phyloP scores from a whole-genome alignment of 2,329 filamentous ascomycete genomes.

The Monilinia vaccinii-corymbosi region DNA sequence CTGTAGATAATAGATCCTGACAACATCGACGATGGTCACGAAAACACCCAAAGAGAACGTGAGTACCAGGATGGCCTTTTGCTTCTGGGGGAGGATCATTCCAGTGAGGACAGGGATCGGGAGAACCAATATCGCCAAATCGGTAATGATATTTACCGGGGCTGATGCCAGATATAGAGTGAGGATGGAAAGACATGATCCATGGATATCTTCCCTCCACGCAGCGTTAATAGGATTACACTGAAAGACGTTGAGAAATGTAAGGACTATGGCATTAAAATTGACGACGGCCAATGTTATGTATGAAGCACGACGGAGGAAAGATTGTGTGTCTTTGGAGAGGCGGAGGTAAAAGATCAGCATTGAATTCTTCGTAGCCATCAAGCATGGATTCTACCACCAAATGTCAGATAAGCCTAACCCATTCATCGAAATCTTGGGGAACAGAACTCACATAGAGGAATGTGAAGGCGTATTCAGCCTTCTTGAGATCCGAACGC shows the following conservation, averaged over 20 bases:
- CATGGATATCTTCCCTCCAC: slow-evolving; percentile 37
- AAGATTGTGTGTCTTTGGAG: slow-evolving; percentile 64
- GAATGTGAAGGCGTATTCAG: slow-evolving; percentile 56
- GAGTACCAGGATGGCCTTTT: slow-evolving; percentile 79
- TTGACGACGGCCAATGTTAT: slow-evolving; percentile 70
- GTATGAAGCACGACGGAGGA: slow-evolving; percentile 78
- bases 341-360: slow-evolving; percentile 82
- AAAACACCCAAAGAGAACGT: slow-evolving; percentile 85
- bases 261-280: slow-evolving; percentile 66
- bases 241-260: slow-evolving; percentile 80
- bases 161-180: slow-evolving; percentile 66
- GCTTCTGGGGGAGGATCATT: slow-evolving; percentile 74
- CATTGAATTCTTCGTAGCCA: slow-evolving; percentile 90
- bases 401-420: not conserved
- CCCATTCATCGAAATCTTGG: not conserved
- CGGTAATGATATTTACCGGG: slow-evolving; percentile 85
- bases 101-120: slow-evolving; percentile 81
- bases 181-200: slow-evolving; percentile 42
- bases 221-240: slow-evolving; percentile 66
- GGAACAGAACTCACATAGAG: slow-evolving; percentile 43
- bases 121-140: slow-evolving; percentile 76
- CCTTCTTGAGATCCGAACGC: slow-evolving; percentile 43
- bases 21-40: slow-evolving; percentile 77
- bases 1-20: slow-evolving; percentile 85
- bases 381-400: slow-evolving; percentile 69